Evolutionary conservation across 2,329 filamentous ascomycete species (phyloP).

Genomic region (Diaporthe australafricana): DNA sequence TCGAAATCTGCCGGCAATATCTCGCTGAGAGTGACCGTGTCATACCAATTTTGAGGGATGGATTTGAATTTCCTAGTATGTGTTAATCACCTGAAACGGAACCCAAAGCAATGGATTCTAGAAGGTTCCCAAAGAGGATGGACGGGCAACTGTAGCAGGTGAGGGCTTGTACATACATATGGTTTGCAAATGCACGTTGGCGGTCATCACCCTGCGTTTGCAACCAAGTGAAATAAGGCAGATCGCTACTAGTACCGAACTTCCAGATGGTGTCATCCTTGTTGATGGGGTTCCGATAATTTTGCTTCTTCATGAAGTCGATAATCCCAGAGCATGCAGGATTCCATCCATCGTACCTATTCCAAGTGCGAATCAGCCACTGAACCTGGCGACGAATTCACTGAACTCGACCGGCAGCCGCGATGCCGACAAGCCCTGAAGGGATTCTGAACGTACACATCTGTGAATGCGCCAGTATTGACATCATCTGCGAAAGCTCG

Average conservation of each 20-base stretch:
- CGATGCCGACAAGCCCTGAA: background rate
- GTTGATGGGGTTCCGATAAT: background rate
- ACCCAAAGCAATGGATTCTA: no score
- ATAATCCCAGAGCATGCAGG: background rate
- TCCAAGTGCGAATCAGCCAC: background rate
- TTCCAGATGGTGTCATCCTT: conserved; percentile 4
- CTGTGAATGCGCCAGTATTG: background rate
- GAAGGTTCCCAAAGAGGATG: no score
- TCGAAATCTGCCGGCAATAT: conserved; percentile 1
- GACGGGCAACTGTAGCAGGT: no score
- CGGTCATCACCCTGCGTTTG: background rate
- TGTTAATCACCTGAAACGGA: no score
- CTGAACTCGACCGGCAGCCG: background rate
- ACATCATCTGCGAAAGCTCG: background rate
- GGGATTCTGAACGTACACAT: background rate
- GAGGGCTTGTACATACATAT: no score
- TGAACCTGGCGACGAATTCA: background rate
- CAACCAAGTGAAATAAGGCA: conserved; percentile 6
- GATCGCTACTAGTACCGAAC: background rate
- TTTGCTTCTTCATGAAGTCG: background rate
- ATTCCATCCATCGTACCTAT: conserved; percentile 3
- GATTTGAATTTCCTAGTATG: conserved; percentile 20
- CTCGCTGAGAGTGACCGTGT: background rate
- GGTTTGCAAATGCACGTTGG: conserved; percentile 8
- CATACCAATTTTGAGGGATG: conserved; percentile 1